Evolutionary conservation across 2,329 filamentous ascomycete species (phyloP).

Genomic region (Sphaceloma murrayae): DNA sequence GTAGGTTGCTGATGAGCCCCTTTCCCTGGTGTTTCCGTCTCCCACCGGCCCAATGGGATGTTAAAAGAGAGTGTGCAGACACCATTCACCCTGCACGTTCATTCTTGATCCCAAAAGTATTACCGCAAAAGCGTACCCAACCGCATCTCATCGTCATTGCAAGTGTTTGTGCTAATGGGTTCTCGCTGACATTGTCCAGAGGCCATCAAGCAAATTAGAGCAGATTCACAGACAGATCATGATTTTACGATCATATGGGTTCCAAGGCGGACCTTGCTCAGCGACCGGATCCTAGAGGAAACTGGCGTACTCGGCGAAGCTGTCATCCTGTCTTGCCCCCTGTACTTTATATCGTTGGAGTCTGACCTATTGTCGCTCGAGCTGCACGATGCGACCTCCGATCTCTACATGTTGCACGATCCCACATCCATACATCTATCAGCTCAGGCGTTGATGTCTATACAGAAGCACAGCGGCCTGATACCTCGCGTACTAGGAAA

Average conservation of each 20-base stretch:
- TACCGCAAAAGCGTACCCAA: no score
- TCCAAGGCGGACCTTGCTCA: conserved; percentile 80
- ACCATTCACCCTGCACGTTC: conserved; percentile 44
- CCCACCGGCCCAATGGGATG: conserved; percentile 41
- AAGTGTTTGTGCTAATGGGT: no score
- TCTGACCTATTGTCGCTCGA: conserved; percentile 86
- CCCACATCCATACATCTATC: conserved; percentile 82
- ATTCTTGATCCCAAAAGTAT: conserved; percentile 32
- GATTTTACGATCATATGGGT: conserved; percentile 97
- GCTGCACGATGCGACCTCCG: conserved; percentile 73
- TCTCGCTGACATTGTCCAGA: conserved; percentile 51
- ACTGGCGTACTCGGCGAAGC: conserved; percentile 87
- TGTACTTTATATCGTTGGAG: conserved; percentile 87
- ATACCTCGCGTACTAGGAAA: conserved; percentile 94
- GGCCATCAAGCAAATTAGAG: conserved; percentile 82
- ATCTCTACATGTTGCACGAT: conserved; percentile 84
- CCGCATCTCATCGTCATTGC: no score
- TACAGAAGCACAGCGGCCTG: conserved; percentile 83
- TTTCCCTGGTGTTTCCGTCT: conserved; percentile 16
- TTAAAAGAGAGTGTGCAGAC: conserved; percentile 54
- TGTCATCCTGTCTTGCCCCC: conserved; percentile 73
- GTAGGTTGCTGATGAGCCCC: conserved; percentile 41
- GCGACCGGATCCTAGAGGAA: conserved; percentile 84
- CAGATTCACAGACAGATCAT: conserved; percentile 80
- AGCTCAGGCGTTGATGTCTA: conserved; percentile 84